These are phyloP conservation scores for Diaporthe sp. DNA, from an alignment of 2,329 filamentous ascomycete species.

Conservation along the genomic window DNA sequence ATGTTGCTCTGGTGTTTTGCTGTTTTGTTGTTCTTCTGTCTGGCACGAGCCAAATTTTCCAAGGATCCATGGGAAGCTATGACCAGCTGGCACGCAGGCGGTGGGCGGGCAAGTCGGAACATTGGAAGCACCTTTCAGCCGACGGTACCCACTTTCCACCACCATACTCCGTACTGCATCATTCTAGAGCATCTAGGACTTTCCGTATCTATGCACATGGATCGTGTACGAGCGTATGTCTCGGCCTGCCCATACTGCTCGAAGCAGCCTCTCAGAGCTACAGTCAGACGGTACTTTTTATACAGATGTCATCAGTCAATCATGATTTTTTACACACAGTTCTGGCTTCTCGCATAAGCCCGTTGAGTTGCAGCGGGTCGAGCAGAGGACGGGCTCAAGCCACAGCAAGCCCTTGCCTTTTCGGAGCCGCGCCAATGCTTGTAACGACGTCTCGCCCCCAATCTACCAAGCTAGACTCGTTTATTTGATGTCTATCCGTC, in stretches of 20 bases:
- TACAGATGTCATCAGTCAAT: neutral
- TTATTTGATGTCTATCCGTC: neutral
- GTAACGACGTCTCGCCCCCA: neutral
- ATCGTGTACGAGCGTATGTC: neutral
- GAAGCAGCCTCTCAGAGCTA: neutral
- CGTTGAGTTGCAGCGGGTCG: neutral
- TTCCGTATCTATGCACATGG: neutral
- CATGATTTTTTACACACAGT: neutral
- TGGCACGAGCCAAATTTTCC: slow-evolving; percentile 22
- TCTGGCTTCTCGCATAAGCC: neutral
- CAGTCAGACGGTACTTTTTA: neutral
- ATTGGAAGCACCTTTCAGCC: slow-evolving; percentile 29
- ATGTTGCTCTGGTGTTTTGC: slow-evolving; percentile 15
- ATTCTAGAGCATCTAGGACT: neutral
- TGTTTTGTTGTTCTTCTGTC: slow-evolving; percentile 12
- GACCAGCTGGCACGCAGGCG: slow-evolving; percentile 6
- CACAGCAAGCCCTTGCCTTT: neutral
- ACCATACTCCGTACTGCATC: neutral
- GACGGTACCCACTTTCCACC: slow-evolving; percentile 7
- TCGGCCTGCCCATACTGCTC: neutral
- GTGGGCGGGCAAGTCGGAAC: slow-evolving; percentile 21
- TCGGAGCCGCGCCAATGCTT: slow-evolving; percentile 12
- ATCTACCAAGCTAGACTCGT: neutral
- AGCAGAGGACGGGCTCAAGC: neutral
- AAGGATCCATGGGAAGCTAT: slow-evolving; percentile 18